phyloP scores from a whole-genome alignment of 139 green algal species.

The Micractinium conductrix region DNA sequence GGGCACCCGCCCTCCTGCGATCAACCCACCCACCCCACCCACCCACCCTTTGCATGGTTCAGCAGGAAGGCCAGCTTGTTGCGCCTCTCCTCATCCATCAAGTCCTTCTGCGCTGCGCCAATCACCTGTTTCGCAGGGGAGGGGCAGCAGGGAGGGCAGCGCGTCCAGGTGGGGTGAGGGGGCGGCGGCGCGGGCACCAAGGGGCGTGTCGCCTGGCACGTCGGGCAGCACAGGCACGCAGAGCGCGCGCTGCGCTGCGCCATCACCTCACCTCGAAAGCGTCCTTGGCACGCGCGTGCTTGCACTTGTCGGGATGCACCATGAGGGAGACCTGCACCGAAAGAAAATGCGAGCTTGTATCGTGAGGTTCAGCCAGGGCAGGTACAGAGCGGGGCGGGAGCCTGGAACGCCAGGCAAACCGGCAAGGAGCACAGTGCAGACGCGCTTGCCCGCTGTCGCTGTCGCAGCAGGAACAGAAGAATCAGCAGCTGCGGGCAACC shows the following conservation, averaged over 20 bases:
- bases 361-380: too few species aligned
- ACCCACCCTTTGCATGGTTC: conserved; percentile 66
- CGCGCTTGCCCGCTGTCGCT: too few species aligned
- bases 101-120: conserved; percentile 75
- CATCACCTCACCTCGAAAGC: conserved; percentile 90
- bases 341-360: too few species aligned
- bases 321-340: conserved; percentile 58
- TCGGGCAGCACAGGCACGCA: too few species aligned
- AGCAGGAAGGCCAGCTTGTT: conserved; percentile 69
- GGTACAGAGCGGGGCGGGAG: neutral
- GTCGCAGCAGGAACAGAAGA: neutral
- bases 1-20: too few species aligned
- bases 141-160: too few species aligned
- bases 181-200: too few species aligned
- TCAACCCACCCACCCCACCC: neutral
- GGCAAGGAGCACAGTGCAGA: too few species aligned
- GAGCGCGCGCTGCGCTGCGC: too few species aligned
- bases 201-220: too few species aligned
- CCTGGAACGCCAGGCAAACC: too few species aligned
- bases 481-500: neutral
- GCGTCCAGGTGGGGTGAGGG: too few species aligned
- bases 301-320: conserved; percentile 86
- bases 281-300: conserved; percentile 67
- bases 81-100: conserved; percentile 77
- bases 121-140: conserved; percentile 50